Base-by-base conservation (phyloP, 345 rosid species). In the Citrus trifoliata region DNA sequence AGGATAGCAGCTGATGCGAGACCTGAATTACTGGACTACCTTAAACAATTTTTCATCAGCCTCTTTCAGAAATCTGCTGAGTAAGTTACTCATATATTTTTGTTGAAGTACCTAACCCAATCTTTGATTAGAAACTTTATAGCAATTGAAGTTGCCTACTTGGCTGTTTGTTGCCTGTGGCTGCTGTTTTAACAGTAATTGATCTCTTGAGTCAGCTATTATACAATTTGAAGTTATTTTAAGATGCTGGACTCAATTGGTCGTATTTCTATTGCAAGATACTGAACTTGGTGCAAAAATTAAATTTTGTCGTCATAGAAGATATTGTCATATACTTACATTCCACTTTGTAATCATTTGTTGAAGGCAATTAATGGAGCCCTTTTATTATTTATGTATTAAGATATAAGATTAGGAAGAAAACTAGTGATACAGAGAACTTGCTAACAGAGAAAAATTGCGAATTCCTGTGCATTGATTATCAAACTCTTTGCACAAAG, bases 1-100 rank as follows among this genome's bases (percentile, higher is more conserved):
- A 89, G 90, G 88, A 93, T 96, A 83, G 90, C 75, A 63, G 94
- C 94, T 28, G 98, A 96, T 86, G 98, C 92, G 61, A 79, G 78
- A 59, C 91, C 87, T 67, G 90, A 91, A 64, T 81, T 94, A 70
- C 67, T 87, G 85, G 87, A 84, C 48, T 69, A 76, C 79, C 82
- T 91, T 19, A 88, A 93, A 73, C 87, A 85, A 32, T 82, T 90
- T 83, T 94, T 94, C 82, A 83, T 93, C 18, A 32, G 71, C 67
- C 85, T 96, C 83, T 88, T 94, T 82, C 89, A 86, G 42, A 74
- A 79, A 83, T 80, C 94, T 85, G 92, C 97, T 40, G 88, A 87
- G 98, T 96, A 84, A 90, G 97, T 84, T 69, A 22, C 79, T 80
- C 64, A 64, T 33, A 16, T 37, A 24, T 24, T 40, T 35, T 68